Conservation (phyloP, 2,329 filamentous ascomycete species). For the Sporothrix schenckii region DNA sequence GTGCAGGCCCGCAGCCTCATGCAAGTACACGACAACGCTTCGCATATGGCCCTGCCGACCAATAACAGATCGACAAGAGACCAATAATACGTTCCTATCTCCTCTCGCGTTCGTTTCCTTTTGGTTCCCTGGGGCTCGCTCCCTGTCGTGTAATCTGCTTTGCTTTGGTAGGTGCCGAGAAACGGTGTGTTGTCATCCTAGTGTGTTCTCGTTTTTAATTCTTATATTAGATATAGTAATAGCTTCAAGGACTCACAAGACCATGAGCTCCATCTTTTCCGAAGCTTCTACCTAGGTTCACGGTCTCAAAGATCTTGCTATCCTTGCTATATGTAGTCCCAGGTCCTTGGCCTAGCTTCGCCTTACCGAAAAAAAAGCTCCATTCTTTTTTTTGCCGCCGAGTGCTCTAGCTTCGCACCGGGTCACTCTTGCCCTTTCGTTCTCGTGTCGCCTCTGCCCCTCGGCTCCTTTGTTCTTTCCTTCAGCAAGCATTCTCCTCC, state of each 20-base stretch:
- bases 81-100: background rate
- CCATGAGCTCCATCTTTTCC: no score
- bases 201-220: background rate
- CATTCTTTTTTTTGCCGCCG: constrained; percentile 24
- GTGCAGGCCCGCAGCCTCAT: background rate
- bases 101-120: constrained; percentile 7
- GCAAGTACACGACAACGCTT: constrained; percentile 4
- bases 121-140: constrained; percentile 5
- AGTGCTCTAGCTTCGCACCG: constrained; percentile 11
- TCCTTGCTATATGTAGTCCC: constrained; percentile 12
- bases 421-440: constrained; percentile 4
- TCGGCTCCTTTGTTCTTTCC: constrained; percentile 21
- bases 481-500: background rate
- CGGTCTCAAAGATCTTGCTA: background rate
- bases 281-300: background rate
- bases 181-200: constrained; percentile 9
- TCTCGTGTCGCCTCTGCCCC: background rate
- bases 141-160: background rate
- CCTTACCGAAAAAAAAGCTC: constrained; percentile 23
- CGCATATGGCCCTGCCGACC: constrained; percentile 8
- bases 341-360: constrained; percentile 15
- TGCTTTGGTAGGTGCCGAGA: constrained; percentile 11
- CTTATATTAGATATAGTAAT: constrained; percentile 6
- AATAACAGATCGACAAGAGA: constrained; percentile 17
- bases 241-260: background rate